phyloP scores from a whole-genome alignment of 176 grass and related monocot species.

The Elaeis guineensis region DNA sequence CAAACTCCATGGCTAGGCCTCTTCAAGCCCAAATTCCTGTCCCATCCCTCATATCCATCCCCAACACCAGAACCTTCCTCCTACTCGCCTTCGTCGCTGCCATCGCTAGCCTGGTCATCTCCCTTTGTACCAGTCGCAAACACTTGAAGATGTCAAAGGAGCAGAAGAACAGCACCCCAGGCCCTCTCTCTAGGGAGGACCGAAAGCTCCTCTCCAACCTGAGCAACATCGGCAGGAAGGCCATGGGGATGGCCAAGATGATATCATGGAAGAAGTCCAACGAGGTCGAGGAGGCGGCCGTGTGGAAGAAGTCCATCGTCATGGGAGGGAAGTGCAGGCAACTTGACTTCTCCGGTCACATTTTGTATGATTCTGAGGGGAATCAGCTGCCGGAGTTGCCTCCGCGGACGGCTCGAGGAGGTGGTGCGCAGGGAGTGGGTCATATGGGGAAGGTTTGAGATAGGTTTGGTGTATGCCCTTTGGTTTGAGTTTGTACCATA shows the following conservation, averaged over 20 bases:
- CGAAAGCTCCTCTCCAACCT: neutral
- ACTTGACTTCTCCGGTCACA: constrained; percentile 61
- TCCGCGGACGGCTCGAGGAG: too few relatives aligned
- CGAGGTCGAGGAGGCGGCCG: neutral
- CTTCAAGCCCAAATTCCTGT: constrained; percentile 10
- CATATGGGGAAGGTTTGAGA: too few relatives aligned
- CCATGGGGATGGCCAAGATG: neutral
- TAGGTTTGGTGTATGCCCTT: too few relatives aligned
- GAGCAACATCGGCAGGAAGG: neutral
- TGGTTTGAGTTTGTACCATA: too few relatives aligned
- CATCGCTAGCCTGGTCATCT: neutral
- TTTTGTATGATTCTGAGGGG: constrained; percentile 76
- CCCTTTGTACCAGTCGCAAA: constrained; percentile 15
- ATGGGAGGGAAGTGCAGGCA: neutral
- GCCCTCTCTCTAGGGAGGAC: neutral
- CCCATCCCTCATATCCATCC: too few relatives aligned
- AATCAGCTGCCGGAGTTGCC: constrained; percentile 22
- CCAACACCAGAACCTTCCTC: neutral
- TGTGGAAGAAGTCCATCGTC: constrained; percentile 17
- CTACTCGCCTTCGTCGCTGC: neutral
- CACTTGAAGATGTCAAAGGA: constrained; percentile 9
- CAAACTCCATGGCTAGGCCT: constrained; percentile 38
- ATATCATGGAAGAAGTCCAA: neutral
- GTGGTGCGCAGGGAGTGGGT: too few relatives aligned
- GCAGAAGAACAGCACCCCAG: neutral